These are phyloP conservation scores for Bipolaris zeicola DNA, from an alignment of 2,329 filamentous ascomycete genomes.

Conservation along the genomic window DNA sequence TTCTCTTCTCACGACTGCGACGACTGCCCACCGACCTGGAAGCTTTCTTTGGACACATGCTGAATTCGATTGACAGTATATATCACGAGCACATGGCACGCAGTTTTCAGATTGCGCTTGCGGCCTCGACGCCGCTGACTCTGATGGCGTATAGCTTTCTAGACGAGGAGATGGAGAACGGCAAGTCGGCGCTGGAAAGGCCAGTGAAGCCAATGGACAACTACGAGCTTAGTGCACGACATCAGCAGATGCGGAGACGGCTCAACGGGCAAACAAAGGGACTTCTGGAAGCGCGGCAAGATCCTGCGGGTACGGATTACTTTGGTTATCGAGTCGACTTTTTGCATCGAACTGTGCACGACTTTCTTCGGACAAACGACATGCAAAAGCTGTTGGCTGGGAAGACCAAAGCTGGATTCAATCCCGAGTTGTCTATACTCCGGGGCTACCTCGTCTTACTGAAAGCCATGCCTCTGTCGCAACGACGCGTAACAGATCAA, in stretches of 20 bases:
- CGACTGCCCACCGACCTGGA: conserved; percentile 21
- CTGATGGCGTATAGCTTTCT: conserved; percentile 16
- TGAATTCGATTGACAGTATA: conserved; percentile 8
- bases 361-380: conserved; percentile 14
- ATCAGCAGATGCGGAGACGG: not conserved
- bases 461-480: not conserved
- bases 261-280: not conserved
- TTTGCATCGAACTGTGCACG: conserved; percentile 22
- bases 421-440: not conserved
- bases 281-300: conserved; percentile 19
- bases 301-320: conserved; percentile 7
- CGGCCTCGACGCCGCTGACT: conserved; percentile 6
- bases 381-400: not conserved
- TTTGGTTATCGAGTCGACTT: conserved; percentile 16
- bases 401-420: not conserved
- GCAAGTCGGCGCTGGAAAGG: conserved; percentile 1
- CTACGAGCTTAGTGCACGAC: conserved; percentile 4
- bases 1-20: conserved; percentile 9
- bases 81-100: conserved; percentile 21
- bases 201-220: not conserved
- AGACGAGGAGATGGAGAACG: conserved; percentile 7
- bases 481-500: not conserved
- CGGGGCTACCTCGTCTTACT: not conserved
- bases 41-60: conserved; percentile 22
- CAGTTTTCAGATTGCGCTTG: conserved; percentile 16